Base-by-base conservation (phyloP, 2,329 filamentous ascomycete species). In the Escovopsis sp. region DNA sequence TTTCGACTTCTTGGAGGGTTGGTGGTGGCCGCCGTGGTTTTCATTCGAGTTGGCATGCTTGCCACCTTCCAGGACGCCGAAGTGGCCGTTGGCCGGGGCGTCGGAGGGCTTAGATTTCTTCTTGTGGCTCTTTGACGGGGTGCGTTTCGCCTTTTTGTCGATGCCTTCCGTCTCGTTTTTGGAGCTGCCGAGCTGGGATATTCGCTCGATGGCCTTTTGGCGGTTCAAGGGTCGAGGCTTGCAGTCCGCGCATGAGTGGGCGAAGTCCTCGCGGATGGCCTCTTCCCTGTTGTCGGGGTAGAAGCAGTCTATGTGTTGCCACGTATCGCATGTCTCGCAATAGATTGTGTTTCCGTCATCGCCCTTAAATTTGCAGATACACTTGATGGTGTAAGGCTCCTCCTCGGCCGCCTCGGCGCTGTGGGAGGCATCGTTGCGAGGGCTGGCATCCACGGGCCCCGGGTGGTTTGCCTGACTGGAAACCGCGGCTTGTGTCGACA, bases 281-380 rank as follows among this genome's bases (percentile, higher is more conserved):
- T 82, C 68, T 56, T 76, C 70, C 53, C 74, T 71, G 48, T 84
- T 82, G 43, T 72, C 57, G 16, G 73, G 73, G 55, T 96, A 96
- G 61, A 93, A 96, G 61, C 90, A 98, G 54, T 86, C 79, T 49
- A 94, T 93, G 60, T 98, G 90, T 61, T 98, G 90, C 90, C 90
- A 98, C 34, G 86, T 90, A 55, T 94, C 83, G 67, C 90, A 98
- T 39, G 70, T 74, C 55, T 96, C 90, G 68, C 90, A 98, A 59
- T 87, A 85, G 42, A 98, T 92, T 40, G 90, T 98, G 59, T 84
- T 88, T 60, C 90, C 90, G 66, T 98, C 90, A 67, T 98, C 90
- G 64, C 93, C 86, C 56, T 76, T 66, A 59, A 81, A 94, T 56
- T 77, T 77, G 63, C 90, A 98, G 49, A 96, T 93, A 71, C 90